Conservation (phyloP, 225 moss, liverwort and hornwort species). For the Pseudisothecium myosuroides region DNA sequence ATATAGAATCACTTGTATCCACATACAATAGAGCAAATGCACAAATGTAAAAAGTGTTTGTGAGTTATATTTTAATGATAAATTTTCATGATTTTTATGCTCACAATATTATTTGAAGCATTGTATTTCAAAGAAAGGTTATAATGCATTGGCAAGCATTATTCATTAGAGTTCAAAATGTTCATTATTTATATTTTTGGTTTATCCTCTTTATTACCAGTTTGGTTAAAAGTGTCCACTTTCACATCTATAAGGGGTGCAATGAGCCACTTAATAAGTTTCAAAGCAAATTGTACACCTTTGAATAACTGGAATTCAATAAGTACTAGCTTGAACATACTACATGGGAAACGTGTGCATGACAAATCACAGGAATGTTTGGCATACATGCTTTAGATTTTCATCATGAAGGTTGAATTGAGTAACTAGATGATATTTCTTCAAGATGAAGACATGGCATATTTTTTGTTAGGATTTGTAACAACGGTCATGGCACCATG, state of each 20-base stretch:
- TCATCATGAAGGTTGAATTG: rapidly evolving
- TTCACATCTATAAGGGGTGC: background rate
- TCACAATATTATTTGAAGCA: background rate
- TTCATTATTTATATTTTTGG: background rate
- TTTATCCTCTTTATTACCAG: rapidly evolving
- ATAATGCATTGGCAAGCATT: background rate
- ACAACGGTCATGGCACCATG: background rate
- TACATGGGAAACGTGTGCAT: rapidly evolving
- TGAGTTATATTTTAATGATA: background rate
- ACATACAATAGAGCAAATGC: no score
- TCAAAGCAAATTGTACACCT: background rate
- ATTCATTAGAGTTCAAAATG: background rate
- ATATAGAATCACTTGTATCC: background rate
- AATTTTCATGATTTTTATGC: rapidly evolving
- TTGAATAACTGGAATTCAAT: background rate
- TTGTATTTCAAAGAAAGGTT: no score
- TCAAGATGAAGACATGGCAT: no score
- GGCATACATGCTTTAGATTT: background rate
- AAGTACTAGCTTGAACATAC: background rate
- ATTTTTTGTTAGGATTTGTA: no score
- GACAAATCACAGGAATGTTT: rapidly evolving
- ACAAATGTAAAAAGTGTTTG: background rate
- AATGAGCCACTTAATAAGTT: background rate
- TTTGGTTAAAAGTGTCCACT: background rate
- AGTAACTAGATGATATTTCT: background rate